A percentile compares a stretch with the other conserved stretches of the same genome.
Evolutionary conservation across 805 yeast genomes (phyloP).

Genomic region (Cyberlindnera subsufficiens): DNA sequence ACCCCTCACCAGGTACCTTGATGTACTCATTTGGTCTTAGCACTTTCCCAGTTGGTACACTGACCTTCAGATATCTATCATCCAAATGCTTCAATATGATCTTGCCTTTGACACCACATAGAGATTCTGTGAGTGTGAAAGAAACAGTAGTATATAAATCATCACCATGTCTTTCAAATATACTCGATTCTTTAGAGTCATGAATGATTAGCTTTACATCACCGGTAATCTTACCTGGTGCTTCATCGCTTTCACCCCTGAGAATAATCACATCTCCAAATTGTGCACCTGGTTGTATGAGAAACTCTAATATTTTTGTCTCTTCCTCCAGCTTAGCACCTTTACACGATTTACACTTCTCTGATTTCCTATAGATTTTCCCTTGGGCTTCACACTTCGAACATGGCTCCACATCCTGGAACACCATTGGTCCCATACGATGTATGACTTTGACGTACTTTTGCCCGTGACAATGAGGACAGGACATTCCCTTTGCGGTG

Average conservation of each 20-base stretch:
- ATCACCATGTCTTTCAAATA: constrained; percentile 50
- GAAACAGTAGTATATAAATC: constrained; percentile 58
- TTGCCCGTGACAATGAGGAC: constrained; percentile 66
- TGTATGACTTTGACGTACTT: constrained; percentile 58
- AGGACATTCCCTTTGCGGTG: constrained; percentile 46
- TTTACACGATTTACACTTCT: constrained; percentile 69
- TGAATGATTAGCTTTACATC: constrained; percentile 63
- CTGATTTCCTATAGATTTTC: constrained; percentile 50
- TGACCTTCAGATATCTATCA: constrained; percentile 61
- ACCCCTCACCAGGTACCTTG: constrained; percentile 68
- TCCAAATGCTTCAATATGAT: constrained; percentile 70
- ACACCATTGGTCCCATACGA: constrained; percentile 64
- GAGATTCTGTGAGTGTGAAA: constrained; percentile 71
- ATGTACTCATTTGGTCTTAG: constrained; percentile 69
- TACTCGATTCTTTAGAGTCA: constrained; percentile 30
- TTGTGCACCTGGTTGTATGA: constrained; percentile 65
- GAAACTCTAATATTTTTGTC: constrained; percentile 69
- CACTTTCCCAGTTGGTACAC: constrained; percentile 74
- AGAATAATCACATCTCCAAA: constrained; percentile 56
- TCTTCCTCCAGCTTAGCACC: constrained; percentile 62
- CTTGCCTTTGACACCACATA: constrained; percentile 71
- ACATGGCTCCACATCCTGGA: constrained; percentile 59
- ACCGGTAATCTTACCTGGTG: constrained; percentile 67
- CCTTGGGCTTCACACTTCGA: constrained; percentile 70
- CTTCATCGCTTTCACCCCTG: constrained; percentile 72